A percentile compares a stretch with the other conserved stretches of the same genome.
Conservation (phyloP, 371 early-diverging fungal species). For the Blastocladiella emersonii region DNA sequence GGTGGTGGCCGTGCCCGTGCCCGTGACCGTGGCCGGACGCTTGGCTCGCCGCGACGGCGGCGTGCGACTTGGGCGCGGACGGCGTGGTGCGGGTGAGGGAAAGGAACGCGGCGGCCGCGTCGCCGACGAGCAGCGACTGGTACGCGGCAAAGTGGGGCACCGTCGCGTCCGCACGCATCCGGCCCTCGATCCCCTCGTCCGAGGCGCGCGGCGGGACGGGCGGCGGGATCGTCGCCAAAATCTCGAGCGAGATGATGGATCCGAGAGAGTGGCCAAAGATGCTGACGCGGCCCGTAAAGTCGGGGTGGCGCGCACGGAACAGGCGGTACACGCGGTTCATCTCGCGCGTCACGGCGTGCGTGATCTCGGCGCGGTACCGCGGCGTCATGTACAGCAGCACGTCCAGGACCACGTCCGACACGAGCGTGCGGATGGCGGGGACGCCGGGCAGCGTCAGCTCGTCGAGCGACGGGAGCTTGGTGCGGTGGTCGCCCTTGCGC, state of each 20-base stretch:
- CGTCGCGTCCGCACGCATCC: conserved; percentile 15
- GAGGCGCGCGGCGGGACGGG: conserved; percentile 3
- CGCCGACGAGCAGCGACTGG: neutral
- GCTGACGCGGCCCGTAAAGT: conserved; percentile 61
- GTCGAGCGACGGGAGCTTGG: conserved; percentile 37
- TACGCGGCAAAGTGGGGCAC: conserved; percentile 9
- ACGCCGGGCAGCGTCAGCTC: conserved; percentile 67
- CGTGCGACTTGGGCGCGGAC: neutral
- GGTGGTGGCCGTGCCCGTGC: too few relatives aligned
- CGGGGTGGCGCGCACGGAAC: conserved; percentile 52
- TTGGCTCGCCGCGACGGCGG: neutral
- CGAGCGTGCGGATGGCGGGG: conserved; percentile 60
- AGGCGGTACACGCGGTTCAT: conserved; percentile 52
- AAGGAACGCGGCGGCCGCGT: neutral
- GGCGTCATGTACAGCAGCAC: conserved; percentile 73
- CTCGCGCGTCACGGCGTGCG: conserved; percentile 51
- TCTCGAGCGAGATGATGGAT: conserved; percentile 58
- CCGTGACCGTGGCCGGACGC: conserved; percentile 9
- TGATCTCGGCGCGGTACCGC: conserved; percentile 62
- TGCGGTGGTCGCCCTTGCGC: conserved; percentile 12
- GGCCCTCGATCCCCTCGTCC: conserved; percentile 10
- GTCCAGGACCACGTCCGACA: conserved; percentile 67
- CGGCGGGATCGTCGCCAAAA: conserved; percentile 45
- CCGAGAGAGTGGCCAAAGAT: conserved; percentile 72
- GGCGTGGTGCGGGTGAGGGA: too few relatives aligned